phyloP scores from a whole-genome alignment of 2,329 filamentous ascomycete genomes.

The Emericellopsis atlantica region DNA sequence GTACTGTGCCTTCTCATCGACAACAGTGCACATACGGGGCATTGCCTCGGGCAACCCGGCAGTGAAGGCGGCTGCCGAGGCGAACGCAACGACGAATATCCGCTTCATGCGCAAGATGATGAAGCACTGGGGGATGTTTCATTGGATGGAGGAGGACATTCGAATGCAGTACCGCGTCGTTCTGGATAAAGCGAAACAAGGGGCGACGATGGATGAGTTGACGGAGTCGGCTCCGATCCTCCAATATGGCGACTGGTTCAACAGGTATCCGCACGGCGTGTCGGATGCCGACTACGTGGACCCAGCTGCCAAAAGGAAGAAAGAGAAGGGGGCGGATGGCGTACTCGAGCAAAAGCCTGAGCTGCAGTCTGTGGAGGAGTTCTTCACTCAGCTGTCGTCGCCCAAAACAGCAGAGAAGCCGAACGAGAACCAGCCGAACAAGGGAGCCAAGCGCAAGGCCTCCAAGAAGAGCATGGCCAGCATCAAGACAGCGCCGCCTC shows the following conservation, averaged over 20 bases:
- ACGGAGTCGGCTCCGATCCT: slow-evolving; percentile 54
- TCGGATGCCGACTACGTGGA: slow-evolving; percentile 75
- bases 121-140: slow-evolving; percentile 96
- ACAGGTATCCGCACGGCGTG: slow-evolving; percentile 85
- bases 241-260: slow-evolving; percentile 97
- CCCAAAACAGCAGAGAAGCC: slow-evolving; percentile 36
- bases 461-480: slow-evolving; percentile 17
- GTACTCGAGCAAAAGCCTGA: slow-evolving; percentile 82
- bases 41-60: slow-evolving; percentile 75
- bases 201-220: slow-evolving; percentile 35
- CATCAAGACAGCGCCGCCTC: slow-evolving; percentile 4
- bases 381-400: slow-evolving; percentile 71
- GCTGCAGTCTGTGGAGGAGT: slow-evolving; percentile 88
- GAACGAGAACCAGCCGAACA: neutral
- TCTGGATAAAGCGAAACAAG: slow-evolving; percentile 65
- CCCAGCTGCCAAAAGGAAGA: slow-evolving; percentile 51
- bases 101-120: slow-evolving; percentile 91
- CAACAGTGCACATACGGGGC: slow-evolving; percentile 86
- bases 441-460: slow-evolving; percentile 21
- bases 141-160: slow-evolving; percentile 88
- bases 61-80: slow-evolving; percentile 67
- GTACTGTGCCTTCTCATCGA: slow-evolving; percentile 87
- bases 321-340: slow-evolving; percentile 73
- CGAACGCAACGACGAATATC: slow-evolving; percentile 76
- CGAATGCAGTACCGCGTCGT: slow-evolving; percentile 79